These are phyloP conservation scores for Ophiostoma ips DNA, from an alignment of 2,329 filamentous ascomycete species.

Conservation along the genomic window DNA sequence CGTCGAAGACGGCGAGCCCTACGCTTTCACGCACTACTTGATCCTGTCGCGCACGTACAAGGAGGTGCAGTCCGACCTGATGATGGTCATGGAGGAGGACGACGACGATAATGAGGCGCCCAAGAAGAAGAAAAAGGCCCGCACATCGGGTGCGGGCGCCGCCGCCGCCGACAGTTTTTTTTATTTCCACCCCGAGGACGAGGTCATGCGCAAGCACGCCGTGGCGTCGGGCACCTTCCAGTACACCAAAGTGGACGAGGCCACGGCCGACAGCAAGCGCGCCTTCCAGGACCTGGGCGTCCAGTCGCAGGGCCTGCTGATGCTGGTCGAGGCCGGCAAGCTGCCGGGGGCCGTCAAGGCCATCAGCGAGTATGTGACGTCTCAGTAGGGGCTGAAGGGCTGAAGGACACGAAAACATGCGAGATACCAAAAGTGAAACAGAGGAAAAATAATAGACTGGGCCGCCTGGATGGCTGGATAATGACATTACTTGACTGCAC, in stretches of 20 bases:
- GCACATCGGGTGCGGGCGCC: background rate
- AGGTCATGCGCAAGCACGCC: slow-evolving; percentile 68
- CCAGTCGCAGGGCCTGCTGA: slow-evolving; percentile 68
- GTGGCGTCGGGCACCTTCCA: slow-evolving; percentile 55
- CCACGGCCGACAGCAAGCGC: slow-evolving; percentile 77
- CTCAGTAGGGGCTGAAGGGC: slow-evolving; percentile 20
- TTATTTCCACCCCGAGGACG: slow-evolving; percentile 95
- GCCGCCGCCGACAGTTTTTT: slow-evolving; percentile 36
- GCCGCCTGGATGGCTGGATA: background rate
- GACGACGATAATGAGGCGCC: too few species aligned
- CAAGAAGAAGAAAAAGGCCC: slow-evolving; percentile 48
- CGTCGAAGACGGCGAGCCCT: slow-evolving; percentile 80
- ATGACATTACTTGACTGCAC: slow-evolving; percentile 4
- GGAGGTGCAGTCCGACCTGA: slow-evolving; percentile 67
- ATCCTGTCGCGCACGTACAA: slow-evolving; percentile 85
- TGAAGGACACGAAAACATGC: slow-evolving; percentile 4
- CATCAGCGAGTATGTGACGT: slow-evolving; percentile 58
- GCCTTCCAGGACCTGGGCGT: slow-evolving; percentile 92
- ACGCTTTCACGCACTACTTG: slow-evolving; percentile 85
- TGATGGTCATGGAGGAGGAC: slow-evolving; percentile 6
- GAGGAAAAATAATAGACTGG: slow-evolving; percentile 3
- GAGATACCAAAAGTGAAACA: background rate
- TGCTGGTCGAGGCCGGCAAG: slow-evolving; percentile 68
- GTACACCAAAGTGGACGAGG: slow-evolving; percentile 70
- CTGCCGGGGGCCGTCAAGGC: slow-evolving; percentile 65